Conservation (phyloP, 176 grass and related monocot genomes). For the Oryza brachyantha region DNA sequence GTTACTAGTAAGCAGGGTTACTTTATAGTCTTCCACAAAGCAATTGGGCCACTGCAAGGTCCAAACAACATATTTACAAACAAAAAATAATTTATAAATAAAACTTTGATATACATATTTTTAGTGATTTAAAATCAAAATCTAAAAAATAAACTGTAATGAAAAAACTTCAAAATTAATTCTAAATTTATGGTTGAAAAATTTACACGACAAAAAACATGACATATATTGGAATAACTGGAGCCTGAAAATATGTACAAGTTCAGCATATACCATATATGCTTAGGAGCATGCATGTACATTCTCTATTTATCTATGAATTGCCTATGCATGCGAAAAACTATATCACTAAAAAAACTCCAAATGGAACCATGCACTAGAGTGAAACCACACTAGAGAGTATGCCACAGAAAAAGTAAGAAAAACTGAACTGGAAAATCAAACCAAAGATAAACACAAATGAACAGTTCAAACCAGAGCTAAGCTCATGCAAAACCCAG, state of each 20-base stretch:
- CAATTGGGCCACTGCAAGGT: constrained; percentile 8
- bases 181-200: constrained; percentile 35
- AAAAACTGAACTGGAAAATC: constrained; percentile 38
- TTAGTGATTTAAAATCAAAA: too few species aligned
- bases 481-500: constrained; percentile 45
- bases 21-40: neutral
- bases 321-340: constrained; percentile 38
- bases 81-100: too few species aligned
- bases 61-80: too few species aligned
- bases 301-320: constrained; percentile 30
- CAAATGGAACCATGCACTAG: constrained; percentile 34
- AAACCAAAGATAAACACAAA: constrained; percentile 29
- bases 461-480: constrained; percentile 10
- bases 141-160: too few species aligned
- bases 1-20: neutral
- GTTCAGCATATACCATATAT: constrained; percentile 33
- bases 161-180: too few species aligned
- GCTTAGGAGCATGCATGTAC: constrained; percentile 39
- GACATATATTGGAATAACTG: too few species aligned
- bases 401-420: constrained; percentile 28
- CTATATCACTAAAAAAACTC: constrained; percentile 33
- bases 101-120: too few species aligned
- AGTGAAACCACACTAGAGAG: constrained; percentile 32
- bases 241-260: too few species aligned
- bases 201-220: too few species aligned